A percentile compares a stretch with the other conserved stretches of the same genome.
Evolutionary conservation across 805 yeast species (phyloP).

Genomic region (Metschnikowia gruessii): DNA sequence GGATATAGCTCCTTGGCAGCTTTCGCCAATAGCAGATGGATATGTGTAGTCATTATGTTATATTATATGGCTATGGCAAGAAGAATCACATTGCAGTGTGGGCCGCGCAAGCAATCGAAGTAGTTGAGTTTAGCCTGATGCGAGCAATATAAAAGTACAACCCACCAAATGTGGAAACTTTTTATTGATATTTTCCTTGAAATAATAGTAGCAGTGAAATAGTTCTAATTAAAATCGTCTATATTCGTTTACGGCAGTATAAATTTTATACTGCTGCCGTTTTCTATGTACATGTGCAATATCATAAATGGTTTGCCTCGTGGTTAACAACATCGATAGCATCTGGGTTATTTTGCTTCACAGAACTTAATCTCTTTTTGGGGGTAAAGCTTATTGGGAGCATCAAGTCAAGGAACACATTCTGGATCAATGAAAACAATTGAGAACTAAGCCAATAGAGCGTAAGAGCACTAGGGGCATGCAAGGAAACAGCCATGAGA

Average conservation of each 20-base stretch:
- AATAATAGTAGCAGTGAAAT: no score
- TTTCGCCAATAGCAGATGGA: neutral
- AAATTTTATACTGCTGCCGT: neutral
- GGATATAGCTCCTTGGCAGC: conserved; percentile 24
- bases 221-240: neutral
- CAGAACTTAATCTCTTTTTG: conserved; percentile 30
- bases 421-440: conserved; percentile 70
- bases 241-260: neutral
- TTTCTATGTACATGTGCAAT: conserved; percentile 2
- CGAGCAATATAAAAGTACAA: no score
- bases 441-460: conserved; percentile 93
- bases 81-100: neutral
- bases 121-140: no score
- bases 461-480: conserved; percentile 79
- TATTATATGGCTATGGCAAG: neutral
- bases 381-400: conserved; percentile 60
- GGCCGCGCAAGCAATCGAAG: neutral
- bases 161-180: no score
- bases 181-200: no score
- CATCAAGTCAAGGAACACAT: conserved; percentile 60
- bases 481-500: conserved; percentile 79
- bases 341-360: conserved; percentile 13
- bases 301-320: neutral
- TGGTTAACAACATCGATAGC: conserved; percentile 16
- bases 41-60: neutral